Base-by-base conservation (phyloP, 768 basidiomycete genomes). In the Boletus fagicola region DNA sequence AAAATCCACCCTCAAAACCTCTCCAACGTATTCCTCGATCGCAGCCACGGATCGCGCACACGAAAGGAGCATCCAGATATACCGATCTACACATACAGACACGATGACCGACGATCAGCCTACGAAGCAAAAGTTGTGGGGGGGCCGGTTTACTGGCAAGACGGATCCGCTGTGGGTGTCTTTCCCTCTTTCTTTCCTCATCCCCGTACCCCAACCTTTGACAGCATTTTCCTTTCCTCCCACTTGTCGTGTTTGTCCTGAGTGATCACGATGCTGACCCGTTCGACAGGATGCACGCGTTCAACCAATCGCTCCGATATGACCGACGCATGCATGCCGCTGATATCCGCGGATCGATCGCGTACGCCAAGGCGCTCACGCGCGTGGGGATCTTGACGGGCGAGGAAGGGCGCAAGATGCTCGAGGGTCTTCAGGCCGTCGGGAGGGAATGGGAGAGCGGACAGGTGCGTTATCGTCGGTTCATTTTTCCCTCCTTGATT, bases 221-320 rank as follows among this genome's bases (percentile, higher is more conserved):
- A 26, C 2, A 26, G 4, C 26, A 2, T 12, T 8, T 16, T 38
- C 28, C 49, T 18, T 44, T 26, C 49, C 59, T 51, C 5, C 15
- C 18, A 16, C 9, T 8, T 31, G 18, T 30, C 31, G 20, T 16
- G n/a, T 44, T 28, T 4, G 22, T 20, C 16, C 11, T n/a, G 26
- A 38, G 2, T 18, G 53, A 36, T 44, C 24, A 22, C 9, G 35
- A 31, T 36, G 28, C 50, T 63, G 58, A 65, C 45, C 8, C 42
- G 5, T 33, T 33, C 51, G 33, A 50, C 38, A 96, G 94, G 45
- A 98, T 98, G 96, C 93, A 97, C 73, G 90, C 86, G 31, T 98
- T 96, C 78, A 98, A 98, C 72, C 93, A 98, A 72, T 98, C 94
- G 26, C 79, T 99, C 64, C 86, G 83, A 61, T 99, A 98, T 74